Evolutionary conservation across 2,329 filamentous ascomycete genomes (phyloP), one percentile per base, ranked within the genome.

Genomic region (Aspergillus felis): DNA sequence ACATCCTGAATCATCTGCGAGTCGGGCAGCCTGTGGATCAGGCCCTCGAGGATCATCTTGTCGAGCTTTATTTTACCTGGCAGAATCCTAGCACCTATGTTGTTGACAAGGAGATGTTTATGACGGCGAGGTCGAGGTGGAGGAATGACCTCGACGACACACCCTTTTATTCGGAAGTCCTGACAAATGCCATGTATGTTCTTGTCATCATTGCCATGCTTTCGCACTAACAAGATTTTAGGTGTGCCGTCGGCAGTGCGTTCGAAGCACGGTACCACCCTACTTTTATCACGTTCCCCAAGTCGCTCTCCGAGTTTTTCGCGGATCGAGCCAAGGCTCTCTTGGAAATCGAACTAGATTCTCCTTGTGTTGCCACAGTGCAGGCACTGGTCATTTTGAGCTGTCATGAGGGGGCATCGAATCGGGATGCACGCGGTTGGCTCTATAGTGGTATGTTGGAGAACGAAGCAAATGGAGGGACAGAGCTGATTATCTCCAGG

Each of bases 41-140:
- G 22, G 70, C 67, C 3, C 60, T 80, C 5, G 78, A 79, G 54
- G 70, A 75, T 28, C 79, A 80, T 62, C 70, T 81, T 1, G 68
- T 78, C 5, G 70, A 75, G 35, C 69, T 80, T 0, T 81, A 76
- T 55, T 81, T 81, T 55, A 73, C 76, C 1, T 81, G 79, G 78
- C 77, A 81, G 61, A 79, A 81, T 50, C 71, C 78, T 5, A 74
- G 74, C 46, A 75, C 76, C 49, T 76, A 79, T 49, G 72, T 79
- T 1, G 76, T 81, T 2, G 77, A 81, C 54, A 73, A 74, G 47
- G 71, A 74, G 24, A 74, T 76, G 70, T 76, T 69, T 51, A 68
- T 72, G 63, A 67, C 59, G 35, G 74, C 69, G 17, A 66, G 70
- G 42, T 54, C 57, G 4, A 73, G 71, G 49, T 75, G 73, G 73